Evolutionary conservation across 2,329 filamentous ascomycete species (phyloP), one percentile per base, ranked within the genome.

Genomic region (Colletotrichum ledebouriae): DNA sequence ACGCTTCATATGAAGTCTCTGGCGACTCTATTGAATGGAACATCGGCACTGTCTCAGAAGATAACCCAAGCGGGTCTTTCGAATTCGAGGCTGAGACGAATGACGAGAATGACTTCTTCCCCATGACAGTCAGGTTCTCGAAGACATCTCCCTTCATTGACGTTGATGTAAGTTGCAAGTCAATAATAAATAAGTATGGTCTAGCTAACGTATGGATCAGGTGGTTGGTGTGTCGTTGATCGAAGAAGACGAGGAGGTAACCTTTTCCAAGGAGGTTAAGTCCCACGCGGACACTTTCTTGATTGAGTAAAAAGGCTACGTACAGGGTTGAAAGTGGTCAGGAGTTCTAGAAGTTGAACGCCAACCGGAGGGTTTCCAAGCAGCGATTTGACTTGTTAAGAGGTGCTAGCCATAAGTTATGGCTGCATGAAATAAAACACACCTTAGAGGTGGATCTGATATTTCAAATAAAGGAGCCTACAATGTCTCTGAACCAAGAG

Each of bases 71-170:
- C 46, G 96, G 96, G 17, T 91, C 92, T 53, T 98, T 99, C 76
- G 96, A 99, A 79, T 98, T 99, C 73, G 96, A 98, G 80, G 94
- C 94, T 1, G 90, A 93, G 78, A 93, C 93, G 11, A 88, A 90
- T 63, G 93, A 94, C 73, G 96, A 98, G 77, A 91, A 93, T 64
- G 94, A 98, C 74, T 98, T 98, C 84, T 99, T 99, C 89, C 96
- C 96, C 1, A 98, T 99, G 94, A 91, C 88, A 61, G 90, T 98
- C 69, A 88, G 90, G 62, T 99, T 99, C 81, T 90, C 89, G 71
- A 98, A 97, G 86, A 87, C 89, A 47, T 89, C 87, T 67, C 95
- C 96, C 33, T 97, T 93, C 79, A 87, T 98, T 58, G 94, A 98
- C 75, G 93, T 99, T 71, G 94, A 98, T 82, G 95, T 98, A 85